Evolutionary conservation across 2,329 filamentous ascomycete species (phyloP).

Genomic region (Beauveria rudraprayagi): DNA sequence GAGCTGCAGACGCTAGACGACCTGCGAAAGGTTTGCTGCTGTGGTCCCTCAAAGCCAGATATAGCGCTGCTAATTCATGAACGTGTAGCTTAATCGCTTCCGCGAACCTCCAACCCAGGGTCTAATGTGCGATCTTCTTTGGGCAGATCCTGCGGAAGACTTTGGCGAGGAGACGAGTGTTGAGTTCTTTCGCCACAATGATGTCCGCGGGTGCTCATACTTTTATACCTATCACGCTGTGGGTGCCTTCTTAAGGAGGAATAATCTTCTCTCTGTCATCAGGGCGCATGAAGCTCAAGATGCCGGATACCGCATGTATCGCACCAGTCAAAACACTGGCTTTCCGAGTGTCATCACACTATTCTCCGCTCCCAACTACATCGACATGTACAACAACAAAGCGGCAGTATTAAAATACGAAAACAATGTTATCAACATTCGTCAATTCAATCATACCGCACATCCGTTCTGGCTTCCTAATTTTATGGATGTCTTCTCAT

Average conservation of each 20-base stretch:
- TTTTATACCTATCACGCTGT: conserved; percentile 98
- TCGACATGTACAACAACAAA: conserved; percentile 99
- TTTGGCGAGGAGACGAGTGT: conserved; percentile 98
- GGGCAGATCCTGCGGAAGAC: conserved; percentile 95
- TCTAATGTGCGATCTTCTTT: conserved; percentile 98
- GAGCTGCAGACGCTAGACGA: conserved; percentile 95
- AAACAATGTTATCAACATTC: conserved; percentile 99
- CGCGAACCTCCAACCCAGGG: conserved; percentile 94
- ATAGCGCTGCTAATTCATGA: conserved; percentile 13
- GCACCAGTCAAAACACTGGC: conserved; percentile 93
- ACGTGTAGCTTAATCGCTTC: conserved; percentile 87
- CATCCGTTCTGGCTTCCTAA: conserved; percentile 99
- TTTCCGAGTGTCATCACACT: conserved; percentile 99
- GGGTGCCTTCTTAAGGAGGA: conserved; percentile 96
- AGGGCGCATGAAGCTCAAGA: conserved; percentile 97
- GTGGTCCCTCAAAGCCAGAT: background rate
- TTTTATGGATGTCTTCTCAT: conserved; percentile 99
- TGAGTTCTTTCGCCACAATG: conserved; percentile 96
- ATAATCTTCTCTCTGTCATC: conserved; percentile 94
- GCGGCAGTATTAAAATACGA: conserved; percentile 98
- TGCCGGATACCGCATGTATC: conserved; percentile 98
- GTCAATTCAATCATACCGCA: conserved; percentile 98
- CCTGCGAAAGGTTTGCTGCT: conserved; percentile 63
- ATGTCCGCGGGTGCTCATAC: conserved; percentile 96
- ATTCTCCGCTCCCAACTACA: conserved; percentile 96